A percentile compares a stretch with the other conserved stretches of the same genome.
phyloP scores from a whole-genome alignment of 2,329 filamentous ascomycete genomes.

The Aspergillus pseudoterreus region DNA sequence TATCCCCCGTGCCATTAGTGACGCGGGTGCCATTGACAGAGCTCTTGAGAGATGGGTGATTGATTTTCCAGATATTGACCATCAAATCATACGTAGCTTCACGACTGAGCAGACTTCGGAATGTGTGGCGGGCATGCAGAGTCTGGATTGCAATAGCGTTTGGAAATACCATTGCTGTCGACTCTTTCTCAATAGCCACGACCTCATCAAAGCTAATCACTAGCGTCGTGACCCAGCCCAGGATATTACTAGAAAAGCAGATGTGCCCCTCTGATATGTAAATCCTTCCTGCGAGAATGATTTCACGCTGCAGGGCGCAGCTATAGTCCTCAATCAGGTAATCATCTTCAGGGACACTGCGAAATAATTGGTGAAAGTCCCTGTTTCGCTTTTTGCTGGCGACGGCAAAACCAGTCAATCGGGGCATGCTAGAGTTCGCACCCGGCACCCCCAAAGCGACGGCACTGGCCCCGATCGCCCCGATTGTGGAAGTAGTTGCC shows the following conservation, averaged over 20 bases:
- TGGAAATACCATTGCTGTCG: slow-evolving; percentile 89
- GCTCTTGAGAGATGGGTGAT: slow-evolving; percentile 85
- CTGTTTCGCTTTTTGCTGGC: slow-evolving; percentile 94
- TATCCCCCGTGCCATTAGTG: slow-evolving; percentile 78
- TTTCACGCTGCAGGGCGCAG: slow-evolving; percentile 91
- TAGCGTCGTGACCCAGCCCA: slow-evolving; percentile 95
- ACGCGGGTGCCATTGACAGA: slow-evolving; percentile 84
- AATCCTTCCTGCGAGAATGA: slow-evolving; percentile 85
- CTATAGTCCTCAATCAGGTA: slow-evolving; percentile 98
- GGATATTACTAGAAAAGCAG: slow-evolving; percentile 98
- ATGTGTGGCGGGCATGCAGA: slow-evolving; percentile 89
- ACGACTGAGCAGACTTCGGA: slow-evolving; percentile 89
- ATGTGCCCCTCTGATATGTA: slow-evolving; percentile 97
- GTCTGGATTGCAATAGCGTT: slow-evolving; percentile 98
- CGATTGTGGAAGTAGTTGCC: slow-evolving; percentile 65
- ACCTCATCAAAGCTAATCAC: slow-evolving; percentile 99
- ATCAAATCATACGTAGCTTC: slow-evolving; percentile 97
- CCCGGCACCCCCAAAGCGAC: slow-evolving; percentile 64
- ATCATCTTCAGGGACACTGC: slow-evolving; percentile 95
- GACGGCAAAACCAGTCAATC: slow-evolving; percentile 90
- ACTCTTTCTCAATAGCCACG: slow-evolving; percentile 94
- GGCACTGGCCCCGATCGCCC: slow-evolving; percentile 68
- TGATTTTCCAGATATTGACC: slow-evolving; percentile 97
- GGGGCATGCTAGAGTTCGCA: slow-evolving; percentile 59
- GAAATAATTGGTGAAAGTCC: slow-evolving; percentile 90